phyloP scores from a whole-genome alignment of 306 rosid genomes.

The Glycyrrhiza uralensis region DNA sequence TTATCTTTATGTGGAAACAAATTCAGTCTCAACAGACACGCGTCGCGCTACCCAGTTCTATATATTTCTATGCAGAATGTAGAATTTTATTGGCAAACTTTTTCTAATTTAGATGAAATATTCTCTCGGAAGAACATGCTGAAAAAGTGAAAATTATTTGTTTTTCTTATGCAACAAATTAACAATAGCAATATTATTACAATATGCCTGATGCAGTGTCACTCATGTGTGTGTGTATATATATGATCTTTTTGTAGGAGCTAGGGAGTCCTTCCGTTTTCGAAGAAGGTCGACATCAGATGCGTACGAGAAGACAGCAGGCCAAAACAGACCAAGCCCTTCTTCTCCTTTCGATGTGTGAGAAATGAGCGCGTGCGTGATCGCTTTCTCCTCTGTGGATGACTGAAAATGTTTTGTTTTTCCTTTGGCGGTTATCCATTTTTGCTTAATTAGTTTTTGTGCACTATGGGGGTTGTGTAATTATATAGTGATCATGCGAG shows the following conservation, averaged over 20 bases:
- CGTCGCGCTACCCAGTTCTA: too few species aligned
- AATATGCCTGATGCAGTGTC: too few species aligned
- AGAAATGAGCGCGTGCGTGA: constrained; percentile 27
- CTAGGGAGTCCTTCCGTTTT: constrained; percentile 74
- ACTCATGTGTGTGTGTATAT: neutral
- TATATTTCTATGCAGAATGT: too few species aligned
- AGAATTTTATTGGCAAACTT: too few species aligned
- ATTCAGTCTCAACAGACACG: too few species aligned
- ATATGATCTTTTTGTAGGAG: constrained; percentile 29
- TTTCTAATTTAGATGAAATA: too few species aligned
- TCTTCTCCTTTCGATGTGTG: constrained; percentile 84
- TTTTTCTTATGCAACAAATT: too few species aligned
- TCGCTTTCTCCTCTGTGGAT: neutral
- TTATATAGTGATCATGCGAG: neutral
- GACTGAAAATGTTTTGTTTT: neutral
- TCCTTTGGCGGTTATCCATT: neutral
- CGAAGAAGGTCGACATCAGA: constrained; percentile 81
- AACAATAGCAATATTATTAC: too few species aligned
- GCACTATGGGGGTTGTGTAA: neutral
- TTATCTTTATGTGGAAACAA: too few species aligned
- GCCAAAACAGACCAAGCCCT: constrained; percentile 54
- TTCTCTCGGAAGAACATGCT: too few species aligned
- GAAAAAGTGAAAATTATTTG: too few species aligned
- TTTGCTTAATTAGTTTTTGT: constrained; percentile 4
- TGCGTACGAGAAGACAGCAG: constrained; percentile 58